These are phyloP conservation scores for Asterionellopsis glacialis DNA, from an alignment of 108 stramenopile genomes.

Conservation along the genomic window DNA sequence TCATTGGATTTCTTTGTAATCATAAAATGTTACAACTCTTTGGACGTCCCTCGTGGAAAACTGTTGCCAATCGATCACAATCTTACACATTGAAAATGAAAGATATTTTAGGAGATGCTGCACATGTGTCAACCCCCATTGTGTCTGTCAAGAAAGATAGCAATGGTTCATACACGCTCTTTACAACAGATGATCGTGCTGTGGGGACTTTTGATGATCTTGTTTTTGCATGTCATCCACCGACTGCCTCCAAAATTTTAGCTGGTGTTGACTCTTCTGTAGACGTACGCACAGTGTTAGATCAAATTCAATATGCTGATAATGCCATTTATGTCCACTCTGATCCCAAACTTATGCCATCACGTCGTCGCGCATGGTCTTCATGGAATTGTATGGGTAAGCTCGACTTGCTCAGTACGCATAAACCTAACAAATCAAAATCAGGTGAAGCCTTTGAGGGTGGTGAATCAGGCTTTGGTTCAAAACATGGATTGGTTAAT, in stretches of 20 bases:
- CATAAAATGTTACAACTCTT: constrained; percentile 91
- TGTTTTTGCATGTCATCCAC: constrained; percentile 91
- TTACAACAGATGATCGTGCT: constrained; percentile 25
- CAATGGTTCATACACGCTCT: constrained; percentile 41
- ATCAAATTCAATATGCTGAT: constrained; percentile 68
- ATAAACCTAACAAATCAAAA: constrained; percentile 8
- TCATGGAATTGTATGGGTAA: constrained; percentile 93
- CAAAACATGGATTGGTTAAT: constrained; percentile 15
- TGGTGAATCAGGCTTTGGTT: constrained; percentile 69
- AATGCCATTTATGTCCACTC: constrained; percentile 92
- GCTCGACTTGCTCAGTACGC: constrained; percentile 27
- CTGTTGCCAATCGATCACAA: constrained; percentile 66
- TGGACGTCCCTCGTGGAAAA: constrained; percentile 81
- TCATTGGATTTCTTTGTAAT: constrained; percentile 92
- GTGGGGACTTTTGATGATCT: constrained; percentile 77
- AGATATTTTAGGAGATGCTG: constrained; percentile 47
- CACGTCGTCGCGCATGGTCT: constrained; percentile 75
- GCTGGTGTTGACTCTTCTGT: background rate
- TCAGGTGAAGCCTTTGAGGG: constrained; percentile 65
- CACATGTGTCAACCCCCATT: constrained; percentile 54
- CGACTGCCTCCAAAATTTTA: constrained; percentile 58
- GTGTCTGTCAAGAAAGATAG: constrained; percentile 33
- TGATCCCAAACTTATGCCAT: constrained; percentile 88
- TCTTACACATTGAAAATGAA: constrained; percentile 76
- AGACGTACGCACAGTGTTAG: constrained; percentile 23